Evolutionary conservation across 169 alveolate genomes (phyloP).

Genomic region (Plasmodium coatneyi): DNA sequence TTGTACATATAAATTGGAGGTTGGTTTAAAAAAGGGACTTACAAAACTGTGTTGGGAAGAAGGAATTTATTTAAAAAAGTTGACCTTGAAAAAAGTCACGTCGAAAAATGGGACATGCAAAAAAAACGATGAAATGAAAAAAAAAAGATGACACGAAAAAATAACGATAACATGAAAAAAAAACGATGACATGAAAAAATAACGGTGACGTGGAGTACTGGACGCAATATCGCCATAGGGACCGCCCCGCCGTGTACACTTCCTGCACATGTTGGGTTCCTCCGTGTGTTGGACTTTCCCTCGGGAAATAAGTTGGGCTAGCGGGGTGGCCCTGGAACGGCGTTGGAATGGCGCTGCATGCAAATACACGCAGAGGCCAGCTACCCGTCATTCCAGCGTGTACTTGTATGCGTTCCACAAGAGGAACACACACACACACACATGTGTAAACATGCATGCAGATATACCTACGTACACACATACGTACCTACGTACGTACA

Average conservation of each 20-base stretch:
- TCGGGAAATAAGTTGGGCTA: neutral
- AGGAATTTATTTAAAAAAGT: neutral
- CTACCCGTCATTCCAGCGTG: neutral
- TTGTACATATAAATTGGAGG: neutral
- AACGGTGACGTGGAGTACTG: neutral
- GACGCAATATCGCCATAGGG: neutral
- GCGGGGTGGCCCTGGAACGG: neutral
- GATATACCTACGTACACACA: neutral
- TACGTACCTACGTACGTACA: neutral
- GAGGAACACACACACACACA: too few species aligned
- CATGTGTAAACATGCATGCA: neutral
- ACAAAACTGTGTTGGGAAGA: neutral
- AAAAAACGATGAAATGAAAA: too few species aligned
- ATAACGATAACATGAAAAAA: too few species aligned
- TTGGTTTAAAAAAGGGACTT: neutral
- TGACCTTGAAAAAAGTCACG: neutral
- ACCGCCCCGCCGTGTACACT: neutral
- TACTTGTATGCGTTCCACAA: neutral
- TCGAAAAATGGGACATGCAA: neutral
- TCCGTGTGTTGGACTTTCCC: neutral
- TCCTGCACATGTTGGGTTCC: neutral
- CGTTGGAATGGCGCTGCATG: neutral
- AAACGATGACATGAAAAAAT: too few species aligned
- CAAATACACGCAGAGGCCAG: neutral
- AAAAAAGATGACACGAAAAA: too few species aligned